phyloP scores from a whole-genome alignment of 495 filamentous ascomycete species.

The Talaromyces proteolyticus region DNA sequence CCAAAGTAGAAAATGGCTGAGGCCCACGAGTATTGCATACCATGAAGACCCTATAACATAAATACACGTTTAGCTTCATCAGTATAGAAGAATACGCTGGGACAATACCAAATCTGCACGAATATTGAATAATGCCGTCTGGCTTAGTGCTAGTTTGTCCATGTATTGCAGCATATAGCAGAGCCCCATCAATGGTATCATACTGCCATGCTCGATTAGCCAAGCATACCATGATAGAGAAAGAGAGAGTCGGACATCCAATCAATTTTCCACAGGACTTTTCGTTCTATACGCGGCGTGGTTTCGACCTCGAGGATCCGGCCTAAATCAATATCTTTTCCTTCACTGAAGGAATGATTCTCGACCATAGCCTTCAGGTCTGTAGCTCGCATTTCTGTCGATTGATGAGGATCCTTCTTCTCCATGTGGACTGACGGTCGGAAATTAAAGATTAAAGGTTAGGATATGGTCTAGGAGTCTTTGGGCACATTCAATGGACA shows the following conservation, averaged over 20 bases:
- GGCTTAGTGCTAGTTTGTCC: conserved; percentile 52
- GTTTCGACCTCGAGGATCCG: conserved; percentile 24
- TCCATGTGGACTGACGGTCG: too few relatives aligned
- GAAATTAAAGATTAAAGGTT: too few relatives aligned
- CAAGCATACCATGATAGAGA: neutral
- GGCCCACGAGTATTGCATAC: conserved; percentile 42
- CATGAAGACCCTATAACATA: conserved; percentile 21
- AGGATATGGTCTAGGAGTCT: too few relatives aligned
- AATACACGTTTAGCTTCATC: neutral
- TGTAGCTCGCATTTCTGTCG: neutral
- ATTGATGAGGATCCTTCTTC: neutral
- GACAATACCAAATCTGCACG: conserved; percentile 28
- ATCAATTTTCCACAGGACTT: conserved; percentile 27
- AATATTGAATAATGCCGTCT: conserved; percentile 45
- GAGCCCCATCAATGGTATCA: conserved; percentile 46
- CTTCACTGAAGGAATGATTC: too few relatives aligned
- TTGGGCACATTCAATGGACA: neutral
- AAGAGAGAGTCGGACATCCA: conserved; percentile 17
- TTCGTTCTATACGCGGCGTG: conserved; percentile 23
- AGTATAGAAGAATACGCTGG: neutral
- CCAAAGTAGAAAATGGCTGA: conserved; percentile 46
- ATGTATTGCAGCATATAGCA: conserved; percentile 49
- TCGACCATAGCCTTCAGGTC: neutral
- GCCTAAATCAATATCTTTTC: conserved; percentile 26
- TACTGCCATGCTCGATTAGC: conserved; percentile 8